A percentile compares a stretch with the other conserved stretches of the same genome.
Evolutionary conservation across 2,329 filamentous ascomycete genomes (phyloP).

Genomic region (Fusarium pilosicola): DNA sequence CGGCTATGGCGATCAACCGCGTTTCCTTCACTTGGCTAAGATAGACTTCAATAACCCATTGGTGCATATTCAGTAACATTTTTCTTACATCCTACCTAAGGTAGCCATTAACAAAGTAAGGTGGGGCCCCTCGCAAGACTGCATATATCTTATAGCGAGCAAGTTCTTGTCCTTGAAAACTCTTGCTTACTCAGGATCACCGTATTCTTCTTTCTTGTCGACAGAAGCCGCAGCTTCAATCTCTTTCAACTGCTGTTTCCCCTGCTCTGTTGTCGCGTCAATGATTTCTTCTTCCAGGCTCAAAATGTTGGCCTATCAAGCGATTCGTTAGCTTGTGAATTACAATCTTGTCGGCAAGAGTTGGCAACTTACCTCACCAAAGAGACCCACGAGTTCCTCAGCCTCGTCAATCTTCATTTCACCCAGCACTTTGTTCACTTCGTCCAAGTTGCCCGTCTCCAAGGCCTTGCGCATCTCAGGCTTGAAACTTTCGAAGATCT

Average conservation of each 20-base stretch:
- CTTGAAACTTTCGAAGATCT: slow-evolving; percentile 85
- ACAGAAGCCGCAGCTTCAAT: slow-evolving; percentile 66
- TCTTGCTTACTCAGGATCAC: slow-evolving; percentile 54
- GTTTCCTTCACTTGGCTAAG: slow-evolving; percentile 1
- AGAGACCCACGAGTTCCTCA: slow-evolving; percentile 82
- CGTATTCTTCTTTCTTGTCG: slow-evolving; percentile 41
- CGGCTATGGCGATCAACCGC: neutral
- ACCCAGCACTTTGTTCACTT: slow-evolving; percentile 69
- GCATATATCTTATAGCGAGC: neutral
- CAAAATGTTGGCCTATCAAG: slow-evolving; percentile 77
- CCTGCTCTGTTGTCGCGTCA: slow-evolving; percentile 91
- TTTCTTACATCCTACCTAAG: neutral
- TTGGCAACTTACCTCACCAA: slow-evolving; percentile 69
- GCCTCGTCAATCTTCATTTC: slow-evolving; percentile 91
- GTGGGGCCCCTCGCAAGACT: neutral
- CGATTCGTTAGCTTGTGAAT: slow-evolving; percentile 33
- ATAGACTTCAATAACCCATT: neutral
- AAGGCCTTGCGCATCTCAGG: slow-evolving; percentile 84
- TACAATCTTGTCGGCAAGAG: neutral
- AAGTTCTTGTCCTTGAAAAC: neutral
- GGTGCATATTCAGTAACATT: neutral
- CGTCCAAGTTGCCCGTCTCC: slow-evolving; percentile 86
- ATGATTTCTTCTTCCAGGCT: slow-evolving; percentile 94
- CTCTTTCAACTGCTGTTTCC: slow-evolving; percentile 79
- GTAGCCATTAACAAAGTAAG: neutral